These are phyloP conservation scores for Nakazawaea ishiwadae DNA, from an alignment of 805 yeast genomes.

Conservation along the genomic window DNA sequence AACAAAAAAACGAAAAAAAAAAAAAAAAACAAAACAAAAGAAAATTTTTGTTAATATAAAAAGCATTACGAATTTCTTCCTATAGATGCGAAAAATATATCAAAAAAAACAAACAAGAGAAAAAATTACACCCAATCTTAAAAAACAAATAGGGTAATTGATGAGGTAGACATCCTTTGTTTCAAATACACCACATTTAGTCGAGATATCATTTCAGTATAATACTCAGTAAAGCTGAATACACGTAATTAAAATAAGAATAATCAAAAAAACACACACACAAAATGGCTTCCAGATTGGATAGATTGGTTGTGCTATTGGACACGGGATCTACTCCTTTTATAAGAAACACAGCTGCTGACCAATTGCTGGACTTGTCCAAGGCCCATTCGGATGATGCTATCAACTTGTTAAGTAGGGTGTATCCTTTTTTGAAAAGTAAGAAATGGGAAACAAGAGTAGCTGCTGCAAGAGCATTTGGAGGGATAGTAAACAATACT, in stretches of 20 bases:
- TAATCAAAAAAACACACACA: neutral
- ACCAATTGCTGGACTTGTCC: slow-evolving; percentile 91
- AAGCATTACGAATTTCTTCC: neutral
- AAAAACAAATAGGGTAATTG: slow-evolving; percentile 4
- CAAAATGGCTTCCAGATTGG: slow-evolving; percentile 22
- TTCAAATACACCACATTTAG: neutral
- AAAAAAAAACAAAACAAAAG: too few species aligned
- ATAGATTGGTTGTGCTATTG: slow-evolving; percentile 38
- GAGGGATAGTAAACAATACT: slow-evolving; percentile 82
- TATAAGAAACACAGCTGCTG: slow-evolving; percentile 95
- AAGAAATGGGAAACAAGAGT: slow-evolving; percentile 95
- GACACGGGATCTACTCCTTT: slow-evolving; percentile 95
- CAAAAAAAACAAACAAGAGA: neutral
- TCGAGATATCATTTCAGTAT: too few species aligned
- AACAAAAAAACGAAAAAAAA: too few species aligned
- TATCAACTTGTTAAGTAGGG: slow-evolving; percentile 75
- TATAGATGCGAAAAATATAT: neutral
- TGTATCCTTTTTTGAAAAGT: slow-evolving; percentile 81
- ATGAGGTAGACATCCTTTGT: neutral
- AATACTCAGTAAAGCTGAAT: too few species aligned
- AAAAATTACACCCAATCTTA: neutral
- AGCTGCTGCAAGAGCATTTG: slow-evolving; percentile 91
- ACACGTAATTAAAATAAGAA: neutral
- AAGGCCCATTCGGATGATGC: slow-evolving; percentile 93
- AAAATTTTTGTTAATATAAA: too few species aligned